Base-by-base conservation (phyloP, 371 early-diverging fungal genomes). In the Apophysomyces sp. region DNA sequence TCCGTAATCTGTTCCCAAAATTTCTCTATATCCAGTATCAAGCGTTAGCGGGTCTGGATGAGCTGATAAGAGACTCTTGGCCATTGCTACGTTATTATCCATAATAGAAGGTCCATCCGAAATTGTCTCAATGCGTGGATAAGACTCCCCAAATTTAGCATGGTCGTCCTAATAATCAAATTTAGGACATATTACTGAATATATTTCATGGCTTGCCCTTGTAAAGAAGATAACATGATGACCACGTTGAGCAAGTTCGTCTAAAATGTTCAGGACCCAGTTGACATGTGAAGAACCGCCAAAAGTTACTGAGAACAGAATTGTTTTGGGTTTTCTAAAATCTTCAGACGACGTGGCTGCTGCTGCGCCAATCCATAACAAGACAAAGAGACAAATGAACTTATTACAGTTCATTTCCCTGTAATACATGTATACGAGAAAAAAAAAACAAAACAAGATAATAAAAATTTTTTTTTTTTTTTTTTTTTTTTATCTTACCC, bases 101-200 rank as follows among this genome's bases (percentile, higher is more conserved):
- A 44, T 21, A 7, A 44, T 16, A 2, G 52, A 18, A 9, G 60
- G 55, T 4, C 71, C 74, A 3, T 65, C n/a, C 15, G 52, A 32
- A 0, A 57, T 40, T 0, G 62, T 52, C 2, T 60, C 52, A 15
- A 69, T 54, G 52, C 55, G 53, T 15, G 67, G 63, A 39, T 59
- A 68, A 5, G 52, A 26, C 28, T 67, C 51, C 4, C 57, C 61
- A 57, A 66, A 67, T 5, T 31, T 37, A 3, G 44, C 8, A 31
- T 69, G 64, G 32, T 65, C 65, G 16, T 59, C 74, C 68, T 74
- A 55, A 11, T 16, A 15, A 52, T 57, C 26, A 26, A 34, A 26
- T 21, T 58, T 39, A 21, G 52, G 18, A 8, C 6, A 32, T 24
- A 34, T 29, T 28, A 64, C 32, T 15, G 1, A 34, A 5, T 53